Evolutionary conservation across 2,329 filamentous ascomycete species (phyloP).

Genomic region (Colletotrichum salicis): DNA sequence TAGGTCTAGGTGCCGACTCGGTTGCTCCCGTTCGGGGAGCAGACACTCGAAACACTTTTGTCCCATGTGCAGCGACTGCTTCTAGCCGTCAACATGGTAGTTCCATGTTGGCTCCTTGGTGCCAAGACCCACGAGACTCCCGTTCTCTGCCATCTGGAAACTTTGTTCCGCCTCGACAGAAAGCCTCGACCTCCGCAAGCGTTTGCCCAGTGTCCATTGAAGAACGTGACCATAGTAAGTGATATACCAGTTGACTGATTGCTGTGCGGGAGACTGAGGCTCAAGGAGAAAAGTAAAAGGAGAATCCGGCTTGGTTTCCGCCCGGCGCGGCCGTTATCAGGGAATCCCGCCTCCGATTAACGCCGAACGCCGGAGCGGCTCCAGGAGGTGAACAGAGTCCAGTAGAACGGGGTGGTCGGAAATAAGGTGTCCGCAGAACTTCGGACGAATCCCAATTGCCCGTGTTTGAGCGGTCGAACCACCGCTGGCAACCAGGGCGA

Average conservation of each 20-base stretch:
- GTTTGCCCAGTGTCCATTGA: not conserved
- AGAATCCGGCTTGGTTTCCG: not conserved
- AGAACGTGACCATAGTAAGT: not conserved
- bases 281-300: not conserved
- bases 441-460: slow-evolving; percentile 32
- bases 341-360: not conserved
- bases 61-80: slow-evolving; percentile 5
- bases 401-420: slow-evolving; percentile 10
- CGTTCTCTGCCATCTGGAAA: not conserved
- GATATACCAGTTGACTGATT: not conserved
- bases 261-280: not conserved
- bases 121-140: slow-evolving; percentile 22
- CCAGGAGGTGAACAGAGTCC: not conserved
- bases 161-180: not conserved
- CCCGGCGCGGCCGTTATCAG: not conserved
- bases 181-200: not conserved
- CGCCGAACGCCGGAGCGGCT: slow-evolving; percentile 18
- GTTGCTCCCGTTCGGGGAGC: slow-evolving; percentile 24
- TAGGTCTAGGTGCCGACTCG: slow-evolving; percentile 1
- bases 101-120: slow-evolving; percentile 13
- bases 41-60: slow-evolving; percentile 20
- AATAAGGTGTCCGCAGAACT: slow-evolving; percentile 26
- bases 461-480: slow-evolving; percentile 13
- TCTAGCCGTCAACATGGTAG: not conserved
- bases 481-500: slow-evolving; percentile 9